Conservation (phyloP, 768 basidiomycete species). For the Brasilioporus rufonigricans region DNA sequence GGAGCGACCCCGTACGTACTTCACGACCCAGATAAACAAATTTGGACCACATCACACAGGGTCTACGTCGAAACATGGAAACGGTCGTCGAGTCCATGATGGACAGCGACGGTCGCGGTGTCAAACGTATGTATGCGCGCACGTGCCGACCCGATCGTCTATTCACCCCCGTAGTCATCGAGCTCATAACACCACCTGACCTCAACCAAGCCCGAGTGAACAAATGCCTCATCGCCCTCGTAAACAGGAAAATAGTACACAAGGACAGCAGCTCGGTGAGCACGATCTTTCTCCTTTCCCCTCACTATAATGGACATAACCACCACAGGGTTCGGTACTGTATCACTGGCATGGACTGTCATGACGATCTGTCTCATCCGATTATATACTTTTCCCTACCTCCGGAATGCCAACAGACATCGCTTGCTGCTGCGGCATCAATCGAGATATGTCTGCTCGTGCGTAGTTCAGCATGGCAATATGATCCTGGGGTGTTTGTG, state of each 20-base stretch:
- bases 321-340: slow-evolving; percentile 55
- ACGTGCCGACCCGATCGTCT: neutral
- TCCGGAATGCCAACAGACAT: neutral
- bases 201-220: slow-evolving; percentile 90
- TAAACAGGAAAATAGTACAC: slow-evolving; percentile 78
- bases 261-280: slow-evolving; percentile 69
- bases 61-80: slow-evolving; percentile 76
- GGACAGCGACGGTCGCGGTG: slow-evolving; percentile 55
- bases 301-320: neutral
- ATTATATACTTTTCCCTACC: neutral
- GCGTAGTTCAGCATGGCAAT: too few species aligned
- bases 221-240: slow-evolving; percentile 89
- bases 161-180: slow-evolving; percentile 52
- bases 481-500: too few species aligned
- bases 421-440: too few species aligned
- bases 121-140: slow-evolving; percentile 51
- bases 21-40: neutral
- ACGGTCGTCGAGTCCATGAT: slow-evolving; percentile 74
- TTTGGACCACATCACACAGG: slow-evolving; percentile 39
- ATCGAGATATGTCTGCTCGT: too few species aligned
- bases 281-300: neutral
- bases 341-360: slow-evolving; percentile 67
- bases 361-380: slow-evolving; percentile 6
- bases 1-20: slow-evolving; percentile 73
- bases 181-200: slow-evolving; percentile 76